Evolutionary conservation across 148 eudicot species (phyloP).

Genomic region (Cornus kousa): DNA sequence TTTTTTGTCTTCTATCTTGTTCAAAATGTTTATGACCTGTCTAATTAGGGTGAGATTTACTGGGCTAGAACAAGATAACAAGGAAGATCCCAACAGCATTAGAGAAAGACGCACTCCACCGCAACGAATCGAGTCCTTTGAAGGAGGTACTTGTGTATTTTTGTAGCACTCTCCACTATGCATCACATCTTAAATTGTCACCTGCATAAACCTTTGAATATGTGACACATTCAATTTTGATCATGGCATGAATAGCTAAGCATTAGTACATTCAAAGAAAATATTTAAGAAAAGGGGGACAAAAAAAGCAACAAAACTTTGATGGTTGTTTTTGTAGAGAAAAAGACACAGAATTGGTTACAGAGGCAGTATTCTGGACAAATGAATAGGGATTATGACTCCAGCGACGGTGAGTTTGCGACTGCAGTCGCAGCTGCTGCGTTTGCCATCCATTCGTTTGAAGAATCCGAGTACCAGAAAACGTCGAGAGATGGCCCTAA

Average conservation of each 20-base stretch:
- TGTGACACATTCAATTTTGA: not conserved
- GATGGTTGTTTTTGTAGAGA: not conserved
- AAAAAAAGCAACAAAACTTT: no score
- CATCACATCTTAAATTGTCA: no score
- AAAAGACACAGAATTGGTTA: not conserved
- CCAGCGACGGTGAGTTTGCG: constrained; percentile 42
- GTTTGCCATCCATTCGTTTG: constrained; percentile 56
- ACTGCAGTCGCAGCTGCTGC: constrained; percentile 79
- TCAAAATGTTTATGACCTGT: not conserved
- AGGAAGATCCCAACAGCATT: not conserved
- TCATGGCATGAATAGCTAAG: not conserved
- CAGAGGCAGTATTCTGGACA: constrained; percentile 2
- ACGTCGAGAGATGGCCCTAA: constrained; percentile 34
- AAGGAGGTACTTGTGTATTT: not conserved
- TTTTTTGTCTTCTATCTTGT: not conserved
- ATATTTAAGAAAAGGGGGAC: no score
- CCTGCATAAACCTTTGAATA: no score
- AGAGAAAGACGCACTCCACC: not conserved
- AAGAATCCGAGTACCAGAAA: constrained; percentile 38
- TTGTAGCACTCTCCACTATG: no score
- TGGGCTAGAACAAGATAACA: not conserved
- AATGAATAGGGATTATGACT: constrained; percentile 11
- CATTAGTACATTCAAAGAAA: no score
- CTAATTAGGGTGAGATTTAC: constrained; percentile 1
- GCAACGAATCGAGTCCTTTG: not conserved